Conservation (phyloP, 225 moss, liverwort and hornwort species). For the Rhytidiadelphus loreus region DNA sequence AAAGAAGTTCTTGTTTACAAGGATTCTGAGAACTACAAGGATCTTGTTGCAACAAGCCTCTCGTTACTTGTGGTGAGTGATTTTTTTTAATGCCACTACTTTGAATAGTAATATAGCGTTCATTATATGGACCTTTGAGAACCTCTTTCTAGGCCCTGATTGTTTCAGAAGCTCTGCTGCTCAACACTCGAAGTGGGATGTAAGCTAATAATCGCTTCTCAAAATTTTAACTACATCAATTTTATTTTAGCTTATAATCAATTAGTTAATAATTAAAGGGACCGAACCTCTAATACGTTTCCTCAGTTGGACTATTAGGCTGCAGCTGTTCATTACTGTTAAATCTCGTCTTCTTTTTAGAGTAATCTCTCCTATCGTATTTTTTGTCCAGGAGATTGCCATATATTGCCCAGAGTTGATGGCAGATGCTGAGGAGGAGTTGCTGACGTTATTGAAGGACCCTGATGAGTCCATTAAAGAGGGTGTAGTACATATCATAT, state of each 20-base stretch:
- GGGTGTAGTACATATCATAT: constrained; percentile 86
- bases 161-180: background rate
- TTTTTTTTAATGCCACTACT: background rate
- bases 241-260: background rate
- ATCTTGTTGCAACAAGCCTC: constrained; percentile 61
- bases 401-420: constrained; percentile 76
- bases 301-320: background rate
- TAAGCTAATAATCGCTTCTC: background rate
- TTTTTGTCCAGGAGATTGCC: constrained; percentile 63
- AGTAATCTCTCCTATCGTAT: background rate
- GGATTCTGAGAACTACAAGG: constrained; percentile 50
- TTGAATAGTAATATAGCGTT: background rate
- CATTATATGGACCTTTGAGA: background rate
- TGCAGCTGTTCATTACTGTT: background rate
- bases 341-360: background rate
- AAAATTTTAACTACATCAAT: background rate
- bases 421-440: constrained; percentile 69
- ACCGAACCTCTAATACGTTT: background rate
- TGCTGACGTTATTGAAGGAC: constrained; percentile 77
- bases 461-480: constrained; percentile 87
- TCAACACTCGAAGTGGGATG: background rate
- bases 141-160: background rate
- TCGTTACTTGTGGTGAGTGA: constrained; percentile 71
- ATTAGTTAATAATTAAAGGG: background rate
- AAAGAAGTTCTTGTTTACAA: constrained; percentile 46